Base-by-base conservation (phyloP, 495 filamentous ascomycete species). In the Podospora didyma region DNA sequence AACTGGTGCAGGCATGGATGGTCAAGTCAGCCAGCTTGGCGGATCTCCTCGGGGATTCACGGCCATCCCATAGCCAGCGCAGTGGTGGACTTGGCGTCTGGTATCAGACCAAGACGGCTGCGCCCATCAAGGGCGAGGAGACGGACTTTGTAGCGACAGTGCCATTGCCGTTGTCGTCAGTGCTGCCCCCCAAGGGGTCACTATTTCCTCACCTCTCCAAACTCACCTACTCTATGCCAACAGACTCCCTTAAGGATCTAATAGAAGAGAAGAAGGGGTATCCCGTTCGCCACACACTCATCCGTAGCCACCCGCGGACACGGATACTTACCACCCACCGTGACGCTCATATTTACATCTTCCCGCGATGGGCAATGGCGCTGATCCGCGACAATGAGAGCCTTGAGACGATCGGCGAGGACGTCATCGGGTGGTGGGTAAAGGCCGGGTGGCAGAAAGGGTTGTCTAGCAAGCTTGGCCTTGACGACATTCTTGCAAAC, bases 371-470 rank as follows among this genome's bases (percentile, higher is more conserved):
- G 94, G 83, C 96, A 7, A 79, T 92, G 60, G 84, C 91, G n/a
- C 83, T 96, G 64, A 81, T 92, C 23, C 78, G 78, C 49, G 75
- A 74, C 23, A 93, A 97, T 58, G 86, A 93, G 19, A 83, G 77
- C 19, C 80, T 97, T 45, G 87, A 96, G 50, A 92, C 83, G 41
- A 82, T 99, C 52, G 87, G 88, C 50, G 94, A 99, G 72, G 95
- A 97, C 62, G 81, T 97, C 19, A 71, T 99, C 17, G 93, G 92
- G 12, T 96, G 87, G 86, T 96, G 92, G 92, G 90, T 91, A 12
- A 97, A 97, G 68, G 81, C 92, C 1, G 84, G 81, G 34, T 99
- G 94, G 94, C 92, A 97, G 70, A 75, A 82, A 21, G 88, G 90
- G 0, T 74, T 97, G 0, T 83, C 79, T 1, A 80, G 85, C 17